Evolutionary conservation across 805 yeast species (phyloP).

Genomic region (Helenozyma rhizophorensis): DNA sequence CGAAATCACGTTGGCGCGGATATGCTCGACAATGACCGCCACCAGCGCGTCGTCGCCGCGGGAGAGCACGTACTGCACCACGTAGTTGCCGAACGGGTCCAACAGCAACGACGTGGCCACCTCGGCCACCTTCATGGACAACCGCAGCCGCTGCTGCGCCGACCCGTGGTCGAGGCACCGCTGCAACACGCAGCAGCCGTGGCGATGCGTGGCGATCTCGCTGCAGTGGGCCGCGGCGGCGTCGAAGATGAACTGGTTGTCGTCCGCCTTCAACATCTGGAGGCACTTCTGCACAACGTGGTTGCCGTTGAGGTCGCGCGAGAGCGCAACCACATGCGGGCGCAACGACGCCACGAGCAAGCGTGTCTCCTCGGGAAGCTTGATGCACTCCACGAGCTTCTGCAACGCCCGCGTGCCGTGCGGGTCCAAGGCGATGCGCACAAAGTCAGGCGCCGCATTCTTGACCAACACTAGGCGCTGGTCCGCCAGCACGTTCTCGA

Average conservation of each 20-base stretch:
- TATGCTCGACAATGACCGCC: constrained; percentile 30
- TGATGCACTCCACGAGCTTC: constrained; percentile 79
- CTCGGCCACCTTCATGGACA: constrained; percentile 64
- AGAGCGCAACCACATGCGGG: constrained; percentile 71
- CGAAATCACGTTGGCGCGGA: constrained; percentile 33
- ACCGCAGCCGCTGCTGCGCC: constrained; percentile 57
- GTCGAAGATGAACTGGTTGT: constrained; percentile 85
- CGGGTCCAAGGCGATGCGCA: constrained; percentile 81
- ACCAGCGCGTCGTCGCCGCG: constrained; percentile 39
- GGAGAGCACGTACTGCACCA: constrained; percentile 82
- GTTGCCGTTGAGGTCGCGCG: constrained; percentile 91
- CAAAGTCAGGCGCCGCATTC: constrained; percentile 69
- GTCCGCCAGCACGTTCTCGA: constrained; percentile 67
- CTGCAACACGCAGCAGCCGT: constrained; percentile 93
- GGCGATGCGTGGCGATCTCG: constrained; percentile 89
- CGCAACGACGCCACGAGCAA: constrained; percentile 57
- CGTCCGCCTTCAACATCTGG: constrained; percentile 60
- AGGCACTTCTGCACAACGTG: constrained; percentile 94
- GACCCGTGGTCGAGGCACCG: constrained; percentile 91
- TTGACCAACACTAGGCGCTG: constrained; percentile 69
- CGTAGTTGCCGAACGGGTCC: constrained; percentile 97
- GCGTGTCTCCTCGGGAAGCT: constrained; percentile 65
- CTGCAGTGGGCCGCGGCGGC: constrained; percentile 71
- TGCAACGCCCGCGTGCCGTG: constrained; percentile 97
- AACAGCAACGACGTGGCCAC: constrained; percentile 67